A percentile compares a stretch with the other conserved stretches of the same genome.
Evolutionary conservation across 2,329 filamentous ascomycete species (phyloP).

Genomic region (Colletotrichum limetticola): DNA sequence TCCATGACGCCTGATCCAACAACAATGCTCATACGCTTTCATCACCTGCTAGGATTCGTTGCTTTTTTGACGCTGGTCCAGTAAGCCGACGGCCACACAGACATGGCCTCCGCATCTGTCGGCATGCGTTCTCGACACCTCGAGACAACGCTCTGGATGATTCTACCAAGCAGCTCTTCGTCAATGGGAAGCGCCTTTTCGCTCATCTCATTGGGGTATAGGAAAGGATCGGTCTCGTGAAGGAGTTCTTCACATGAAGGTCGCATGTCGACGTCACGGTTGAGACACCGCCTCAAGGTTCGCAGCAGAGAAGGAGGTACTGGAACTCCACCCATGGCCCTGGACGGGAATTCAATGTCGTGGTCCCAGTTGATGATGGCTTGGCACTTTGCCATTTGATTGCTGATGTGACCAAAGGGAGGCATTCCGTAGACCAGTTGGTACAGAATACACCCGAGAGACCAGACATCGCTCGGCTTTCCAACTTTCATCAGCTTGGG

Average conservation of each 20-base stretch:
- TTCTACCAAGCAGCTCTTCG: constrained; percentile 69
- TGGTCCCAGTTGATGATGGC: constrained; percentile 86
- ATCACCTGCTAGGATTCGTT: constrained; percentile 44
- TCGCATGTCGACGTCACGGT: constrained; percentile 69
- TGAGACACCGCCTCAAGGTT: constrained; percentile 72
- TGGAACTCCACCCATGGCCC: constrained; percentile 72
- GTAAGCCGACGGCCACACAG: constrained; percentile 70
- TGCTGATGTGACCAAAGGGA: constrained; percentile 91
- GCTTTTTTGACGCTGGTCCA: constrained; percentile 69
- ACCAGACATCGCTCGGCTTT: constrained; percentile 97
- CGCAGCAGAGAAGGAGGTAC: constrained; percentile 69
- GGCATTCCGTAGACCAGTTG: constrained; percentile 99
- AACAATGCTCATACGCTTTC: constrained; percentile 14
- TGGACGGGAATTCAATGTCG: constrained; percentile 76
- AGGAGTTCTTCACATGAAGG: constrained; percentile 74
- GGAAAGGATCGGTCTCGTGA: constrained; percentile 67
- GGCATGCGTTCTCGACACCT: constrained; percentile 69
- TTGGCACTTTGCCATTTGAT: constrained; percentile 86
- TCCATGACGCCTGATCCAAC: constrained; percentile 31
- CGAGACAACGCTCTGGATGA: constrained; percentile 71
- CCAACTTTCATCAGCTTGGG: constrained; percentile 93
- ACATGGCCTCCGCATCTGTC: constrained; percentile 65
- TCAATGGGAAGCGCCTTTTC: constrained; percentile 68
- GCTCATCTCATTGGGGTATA: constrained; percentile 69
- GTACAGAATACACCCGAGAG: constrained; percentile 93